phyloP scores from a whole-genome alignment of 83 land plant genomes.

The Picea mariana region DNA sequence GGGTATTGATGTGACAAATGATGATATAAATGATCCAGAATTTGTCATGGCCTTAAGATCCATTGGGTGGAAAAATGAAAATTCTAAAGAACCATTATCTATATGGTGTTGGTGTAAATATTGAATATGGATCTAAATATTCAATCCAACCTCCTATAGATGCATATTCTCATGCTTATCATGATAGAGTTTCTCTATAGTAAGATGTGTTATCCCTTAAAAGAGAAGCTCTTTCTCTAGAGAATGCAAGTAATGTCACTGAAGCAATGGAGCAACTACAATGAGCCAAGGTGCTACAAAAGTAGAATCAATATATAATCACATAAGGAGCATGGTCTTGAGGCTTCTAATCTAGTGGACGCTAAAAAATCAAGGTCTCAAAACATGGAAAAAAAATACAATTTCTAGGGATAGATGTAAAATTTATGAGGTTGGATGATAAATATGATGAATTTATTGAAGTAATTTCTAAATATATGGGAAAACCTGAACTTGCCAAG shows the following conservation, averaged over 20 bases:
- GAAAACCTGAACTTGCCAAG: constrained; percentile 21
- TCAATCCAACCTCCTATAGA: constrained; percentile 20
- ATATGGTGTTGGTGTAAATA: neutral
- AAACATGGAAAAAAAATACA: neutral
- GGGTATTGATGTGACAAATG: constrained; percentile 78
- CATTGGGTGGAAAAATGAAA: constrained; percentile 69
- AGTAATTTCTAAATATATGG: constrained; percentile 19
- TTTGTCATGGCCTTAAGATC: constrained; percentile 65
- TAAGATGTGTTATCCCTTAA: constrained; percentile 48
- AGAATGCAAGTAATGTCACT: constrained; percentile 66
- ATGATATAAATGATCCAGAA: constrained; percentile 81
- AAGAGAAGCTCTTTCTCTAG: constrained; percentile 57
- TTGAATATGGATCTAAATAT: constrained; percentile 13
- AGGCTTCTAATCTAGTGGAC: neutral
- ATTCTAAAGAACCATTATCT: constrained; percentile 19
- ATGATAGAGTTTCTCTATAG: constrained; percentile 44
- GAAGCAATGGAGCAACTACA: constrained; percentile 75
- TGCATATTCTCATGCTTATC: constrained; percentile 22
- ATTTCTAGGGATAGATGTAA: neutral
- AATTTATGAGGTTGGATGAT: neutral
- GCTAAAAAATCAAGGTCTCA: neutral
- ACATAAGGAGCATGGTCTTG: constrained; percentile 11
- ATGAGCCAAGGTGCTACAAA: constrained; percentile 82
- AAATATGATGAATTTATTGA: constrained; percentile 16
- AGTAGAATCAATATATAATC: constrained; percentile 48